These are phyloP conservation scores for Cytospora paraplurivora DNA, from an alignment of 2,329 filamentous ascomycete species.

Conservation along the genomic window DNA sequence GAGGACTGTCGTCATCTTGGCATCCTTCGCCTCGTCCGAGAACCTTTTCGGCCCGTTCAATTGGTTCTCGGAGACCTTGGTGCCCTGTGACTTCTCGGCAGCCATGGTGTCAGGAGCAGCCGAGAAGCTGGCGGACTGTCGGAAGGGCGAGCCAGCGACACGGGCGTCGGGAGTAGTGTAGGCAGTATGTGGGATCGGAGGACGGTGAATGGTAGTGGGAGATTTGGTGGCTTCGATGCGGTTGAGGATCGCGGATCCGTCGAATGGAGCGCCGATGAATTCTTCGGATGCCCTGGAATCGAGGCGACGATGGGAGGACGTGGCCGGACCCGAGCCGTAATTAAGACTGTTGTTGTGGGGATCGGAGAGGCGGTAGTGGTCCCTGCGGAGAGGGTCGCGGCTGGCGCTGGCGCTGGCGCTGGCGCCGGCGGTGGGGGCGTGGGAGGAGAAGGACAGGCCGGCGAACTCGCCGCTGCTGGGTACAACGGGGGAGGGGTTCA, in stretches of 20 bases:
- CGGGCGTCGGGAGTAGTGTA: constrained; percentile 58
- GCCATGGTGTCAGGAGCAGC: constrained; percentile 53
- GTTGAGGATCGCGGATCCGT: constrained; percentile 63
- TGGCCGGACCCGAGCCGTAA: constrained; percentile 28
- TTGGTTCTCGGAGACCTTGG: constrained; percentile 47
- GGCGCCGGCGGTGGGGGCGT: constrained; percentile 21
- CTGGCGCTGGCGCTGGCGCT: constrained; percentile 24
- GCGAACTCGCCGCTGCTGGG: constrained; percentile 50
- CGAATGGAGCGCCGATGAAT: constrained; percentile 66
- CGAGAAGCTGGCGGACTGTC: constrained; percentile 67
- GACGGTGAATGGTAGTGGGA: constrained; percentile 33
- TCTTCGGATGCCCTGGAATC: constrained; percentile 56
- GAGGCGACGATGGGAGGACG: constrained; percentile 40
- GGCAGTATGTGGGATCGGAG: constrained; percentile 37
- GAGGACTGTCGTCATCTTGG: constrained; percentile 59
- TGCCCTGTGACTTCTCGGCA: constrained; percentile 47
- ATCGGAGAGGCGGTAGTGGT: constrained; percentile 34
- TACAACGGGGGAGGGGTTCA: constrained; percentile 50
- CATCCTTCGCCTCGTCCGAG: constrained; percentile 74
- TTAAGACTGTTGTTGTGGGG: constrained; percentile 36
- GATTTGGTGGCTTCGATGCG: constrained; percentile 58
- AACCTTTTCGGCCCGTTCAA: constrained; percentile 67
- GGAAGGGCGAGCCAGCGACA: constrained; percentile 55
- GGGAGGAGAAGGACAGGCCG: constrained; percentile 41
- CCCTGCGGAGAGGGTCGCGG: constrained; percentile 26